Evolutionary conservation across 352 stramenopile species (phyloP).

Genomic region (Globisporangium iwayamae): DNA sequence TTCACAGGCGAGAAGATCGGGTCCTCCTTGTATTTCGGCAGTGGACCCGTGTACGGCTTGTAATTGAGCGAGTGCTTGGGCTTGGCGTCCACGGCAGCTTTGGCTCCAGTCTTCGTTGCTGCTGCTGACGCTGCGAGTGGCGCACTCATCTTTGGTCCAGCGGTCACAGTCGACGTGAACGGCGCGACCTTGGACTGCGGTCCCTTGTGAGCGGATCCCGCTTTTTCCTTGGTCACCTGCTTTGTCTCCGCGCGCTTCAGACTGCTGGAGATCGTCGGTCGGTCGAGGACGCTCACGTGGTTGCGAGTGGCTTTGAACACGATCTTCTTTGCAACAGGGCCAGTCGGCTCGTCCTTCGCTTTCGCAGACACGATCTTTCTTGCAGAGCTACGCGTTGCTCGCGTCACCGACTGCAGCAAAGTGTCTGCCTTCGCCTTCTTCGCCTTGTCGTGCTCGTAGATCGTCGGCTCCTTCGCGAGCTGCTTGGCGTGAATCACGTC

Average conservation of each 20-base stretch:
- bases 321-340: conserved; percentile 14
- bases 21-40: conserved; percentile 57
- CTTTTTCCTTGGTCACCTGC: conserved; percentile 1
- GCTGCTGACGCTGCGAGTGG: not conserved
- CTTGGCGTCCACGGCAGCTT: conserved; percentile 4
- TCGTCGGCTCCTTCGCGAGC: conserved; percentile 14
- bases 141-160: conserved; percentile 6
- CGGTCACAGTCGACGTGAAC: conserved; percentile 12
- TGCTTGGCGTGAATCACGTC: conserved; percentile 17
- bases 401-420: conserved; percentile 2
- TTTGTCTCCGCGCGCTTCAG: conserved; percentile 15
- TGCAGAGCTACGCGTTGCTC: conserved; percentile 15
- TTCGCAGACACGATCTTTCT: conserved; percentile 1
- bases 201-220: not conserved
- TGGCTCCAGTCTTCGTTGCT: not conserved
- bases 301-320: conserved; percentile 9
- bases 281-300: conserved; percentile 15
- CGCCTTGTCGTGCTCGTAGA: conserved; percentile 13
- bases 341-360: conserved; percentile 1
- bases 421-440: conserved; percentile 14
- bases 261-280: conserved; percentile 18
- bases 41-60: conserved; percentile 64
- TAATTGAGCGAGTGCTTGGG: conserved; percentile 24
- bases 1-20: conserved; percentile 51
- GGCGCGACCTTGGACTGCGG: conserved; percentile 10